Base-by-base conservation (phyloP, 192 early-diverging fungal species). In the Gigaspora rosea region DNA sequence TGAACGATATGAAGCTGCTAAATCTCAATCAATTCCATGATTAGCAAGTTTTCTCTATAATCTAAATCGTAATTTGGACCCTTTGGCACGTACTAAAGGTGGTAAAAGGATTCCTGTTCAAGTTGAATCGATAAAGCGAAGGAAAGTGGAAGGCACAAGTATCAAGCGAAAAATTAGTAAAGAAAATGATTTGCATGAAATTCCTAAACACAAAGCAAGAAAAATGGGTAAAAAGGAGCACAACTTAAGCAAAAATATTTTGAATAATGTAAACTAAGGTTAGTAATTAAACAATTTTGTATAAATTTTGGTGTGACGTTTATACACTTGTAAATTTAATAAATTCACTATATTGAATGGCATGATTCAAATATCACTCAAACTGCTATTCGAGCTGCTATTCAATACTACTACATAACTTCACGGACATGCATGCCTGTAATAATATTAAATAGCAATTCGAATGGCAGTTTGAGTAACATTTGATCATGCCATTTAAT, bases 51-150 rank as follows among this genome's bases (percentile, higher is more conserved):
- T 49, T 49, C 15, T 68, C 15, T 68, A 68, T n/a, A 46, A 68
- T 27, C 46, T 68, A n/a, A 68, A 68, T 18, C 16, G 11, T 68
- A 18, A 68, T 47, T 69, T 69, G 46, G 67, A 49, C 41, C 47
- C 20, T 10, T 46, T 15, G 8, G 67, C n/a, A 27, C 12, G 41
- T 69, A 13, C 47, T 41, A 69, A 41, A 69, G n/a, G 47, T 49
- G 9, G 47, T 69, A 46, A 13, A 1, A 69, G 15, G 16, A 69
- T 69, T 12, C 67, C 15, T 49, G n/a, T 69, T 18, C 46, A 69
- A 47, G 13, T 50, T 22, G 20, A 69, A 69, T 69, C 67, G 8
- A n/a, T 69, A 4, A 69, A 69, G 46, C 4, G 18, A 69, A 5
- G 18, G 10, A 69, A 69, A 50, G 9, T n/a, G 3, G 46, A 69